A percentile compares a stretch with the other conserved stretches of the same genome.
phyloP scores from a whole-genome alignment of 148 eudicot species.

The Rhododendron mucronatum region DNA sequence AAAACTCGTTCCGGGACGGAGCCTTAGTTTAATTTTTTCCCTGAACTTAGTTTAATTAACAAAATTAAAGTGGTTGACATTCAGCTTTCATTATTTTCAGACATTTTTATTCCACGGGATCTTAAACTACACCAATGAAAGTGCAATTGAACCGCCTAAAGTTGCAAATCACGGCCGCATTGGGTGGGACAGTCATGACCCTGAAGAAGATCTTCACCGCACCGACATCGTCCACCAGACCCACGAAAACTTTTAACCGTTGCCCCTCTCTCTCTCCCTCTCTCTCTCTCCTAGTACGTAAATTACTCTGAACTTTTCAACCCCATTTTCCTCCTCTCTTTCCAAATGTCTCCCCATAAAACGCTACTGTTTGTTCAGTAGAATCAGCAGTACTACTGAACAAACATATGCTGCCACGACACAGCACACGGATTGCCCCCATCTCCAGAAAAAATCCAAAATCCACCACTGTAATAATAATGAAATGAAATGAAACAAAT shows the following conservation, averaged over 20 bases:
- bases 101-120: not conserved
- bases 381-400: not conserved
- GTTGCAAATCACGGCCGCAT: not conserved
- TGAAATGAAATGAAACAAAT: too few relatives aligned
- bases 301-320: not conserved
- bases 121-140: not conserved
- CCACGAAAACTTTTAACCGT: too few relatives aligned
- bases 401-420: not conserved
- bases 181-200: not conserved
- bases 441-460: not conserved
- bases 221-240: not conserved
- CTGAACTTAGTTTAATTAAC: too few relatives aligned
- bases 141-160: not conserved
- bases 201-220: not conserved
- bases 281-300: not conserved
- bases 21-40: too few relatives aligned
- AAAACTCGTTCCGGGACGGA: too few relatives aligned
- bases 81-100: not conserved
- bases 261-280: not conserved
- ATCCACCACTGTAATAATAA: not conserved
- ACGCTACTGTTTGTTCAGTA: not conserved
- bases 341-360: not conserved
- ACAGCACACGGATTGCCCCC: not conserved
- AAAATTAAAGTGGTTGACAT: too few relatives aligned
- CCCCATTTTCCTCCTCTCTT: not conserved